phyloP scores from a whole-genome alignment of 805 yeast genomes.

The Myxozyma neotropica region DNA sequence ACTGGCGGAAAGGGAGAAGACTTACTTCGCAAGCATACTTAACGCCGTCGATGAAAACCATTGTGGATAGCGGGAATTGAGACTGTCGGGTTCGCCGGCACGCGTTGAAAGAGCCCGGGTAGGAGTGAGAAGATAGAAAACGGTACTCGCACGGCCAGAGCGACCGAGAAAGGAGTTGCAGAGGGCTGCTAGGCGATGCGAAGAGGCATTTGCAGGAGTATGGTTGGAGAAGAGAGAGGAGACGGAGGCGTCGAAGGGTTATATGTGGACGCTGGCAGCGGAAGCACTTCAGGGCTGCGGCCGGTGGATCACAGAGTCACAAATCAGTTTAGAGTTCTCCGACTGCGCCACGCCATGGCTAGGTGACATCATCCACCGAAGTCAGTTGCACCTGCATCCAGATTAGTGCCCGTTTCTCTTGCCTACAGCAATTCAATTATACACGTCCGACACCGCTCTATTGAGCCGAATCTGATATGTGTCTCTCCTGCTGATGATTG shows the following conservation, averaged over 20 bases:
- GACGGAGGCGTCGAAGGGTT: neutral
- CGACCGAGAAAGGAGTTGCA: neutral
- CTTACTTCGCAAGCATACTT: slow-evolving; percentile 84
- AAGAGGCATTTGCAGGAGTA: no score
- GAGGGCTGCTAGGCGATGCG: neutral
- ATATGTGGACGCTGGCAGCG: neutral
- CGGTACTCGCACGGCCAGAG: slow-evolving; percentile 1
- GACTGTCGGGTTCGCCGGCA: neutral
- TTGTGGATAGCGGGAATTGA: slow-evolving; percentile 39
- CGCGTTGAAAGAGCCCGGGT: neutral
- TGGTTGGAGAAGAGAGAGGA: neutral
- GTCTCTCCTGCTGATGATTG: no score
- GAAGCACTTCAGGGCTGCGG: neutral
- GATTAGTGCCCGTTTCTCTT: no score
- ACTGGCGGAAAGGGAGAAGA: neutral
- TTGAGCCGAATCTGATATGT: no score
- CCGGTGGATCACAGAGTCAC: neutral
- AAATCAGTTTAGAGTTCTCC: no score
- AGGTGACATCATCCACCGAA: no score
- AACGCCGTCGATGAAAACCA: slow-evolving; percentile 90
- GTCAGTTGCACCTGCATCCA: no score
- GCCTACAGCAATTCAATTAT: no score
- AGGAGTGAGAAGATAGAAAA: neutral
- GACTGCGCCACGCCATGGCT: no score
- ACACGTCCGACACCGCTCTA: no score